These are phyloP conservation scores for Cladosporium colombiae DNA, from an alignment of 2,329 filamentous ascomycete genomes.

Conservation along the genomic window DNA sequence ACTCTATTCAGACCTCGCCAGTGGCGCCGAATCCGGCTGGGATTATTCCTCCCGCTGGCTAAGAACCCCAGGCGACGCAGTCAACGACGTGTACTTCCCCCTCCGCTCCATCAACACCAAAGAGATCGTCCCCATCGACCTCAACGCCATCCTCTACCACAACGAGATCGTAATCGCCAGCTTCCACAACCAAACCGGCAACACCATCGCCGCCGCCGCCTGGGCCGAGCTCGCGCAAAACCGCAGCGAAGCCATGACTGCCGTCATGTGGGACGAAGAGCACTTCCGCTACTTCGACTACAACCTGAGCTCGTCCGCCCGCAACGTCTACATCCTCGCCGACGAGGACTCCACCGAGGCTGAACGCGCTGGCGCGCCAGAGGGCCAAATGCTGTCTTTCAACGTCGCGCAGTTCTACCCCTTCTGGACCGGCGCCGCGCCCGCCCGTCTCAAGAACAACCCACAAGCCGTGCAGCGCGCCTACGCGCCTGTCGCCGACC, in stretches of 20 bases:
- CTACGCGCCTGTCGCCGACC: conserved; percentile 55
- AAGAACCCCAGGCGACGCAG: conserved; percentile 58
- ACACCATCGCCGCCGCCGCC: conserved; percentile 50
- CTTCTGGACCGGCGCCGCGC: conserved; percentile 69
- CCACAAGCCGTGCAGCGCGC: conserved; percentile 58
- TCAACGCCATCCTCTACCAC: conserved; percentile 68
- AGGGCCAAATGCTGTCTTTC: conserved; percentile 60
- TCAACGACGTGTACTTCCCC: conserved; percentile 63
- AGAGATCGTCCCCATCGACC: conserved; percentile 62
- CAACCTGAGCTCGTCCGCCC: conserved; percentile 61
- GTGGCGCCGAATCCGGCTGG: conserved; percentile 66
- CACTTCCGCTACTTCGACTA: conserved; percentile 68
- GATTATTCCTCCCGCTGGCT: conserved; percentile 65
- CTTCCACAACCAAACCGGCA: conserved; percentile 56
- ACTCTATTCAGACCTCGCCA: conserved; percentile 64
- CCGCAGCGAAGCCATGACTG: conserved; percentile 63
- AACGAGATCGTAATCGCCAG: conserved; percentile 62
- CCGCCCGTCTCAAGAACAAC: conserved; percentile 57
- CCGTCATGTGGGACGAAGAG: conserved; percentile 65
- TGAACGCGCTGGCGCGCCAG: conserved; percentile 51
- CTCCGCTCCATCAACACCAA: conserved; percentile 63
- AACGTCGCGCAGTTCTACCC: conserved; percentile 64
- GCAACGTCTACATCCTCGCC: conserved; percentile 56
- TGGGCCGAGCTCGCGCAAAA: conserved; percentile 55
- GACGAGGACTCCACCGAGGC: conserved; percentile 50